Base-by-base conservation (phyloP, 352 stramenopile genomes). In the Phytophthora pluvialis region DNA sequence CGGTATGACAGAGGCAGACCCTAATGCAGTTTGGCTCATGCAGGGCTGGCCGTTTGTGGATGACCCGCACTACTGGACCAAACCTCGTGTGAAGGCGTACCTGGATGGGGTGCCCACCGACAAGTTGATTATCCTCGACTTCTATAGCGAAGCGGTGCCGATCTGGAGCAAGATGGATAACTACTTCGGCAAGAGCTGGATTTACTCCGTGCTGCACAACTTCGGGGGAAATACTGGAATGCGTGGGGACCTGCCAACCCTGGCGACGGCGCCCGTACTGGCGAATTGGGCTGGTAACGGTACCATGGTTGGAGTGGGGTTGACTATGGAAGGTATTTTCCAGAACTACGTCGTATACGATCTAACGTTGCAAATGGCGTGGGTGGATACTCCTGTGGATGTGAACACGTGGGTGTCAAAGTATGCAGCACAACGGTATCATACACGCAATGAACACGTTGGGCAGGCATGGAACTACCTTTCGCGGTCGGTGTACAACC, bases 291-390 rank as follows among this genome's bases (percentile, higher is more conserved):
- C 40, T 7, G 84, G 80, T 42, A 73, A 79, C 13, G 83, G 83
- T 9, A 90, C 84, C 6, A 89, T 94, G 82, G 67, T 90, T 38
- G 86, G 86, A 18, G 60, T 94, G 6, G 86, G 86, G 0, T 64
- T 92, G 3, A 92, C 84, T 0, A 94, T 94, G 86, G 86, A 94
- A 64, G 86, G 86, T 11, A 94, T 94, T 39, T 91, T 87, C 64
- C 82, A 94, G 58, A 94, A 94, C 67, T 94, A 94, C 48, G 69
- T 94, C 1, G 84, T 94, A 45, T 94, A 94, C 52, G 86, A 94
- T 39, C 64, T 93, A 18, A 75, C 75, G 7, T 59, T 93, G 9
- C 73, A 92, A 57, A 92, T 92, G 83, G 80, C 81, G 9, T 94
- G 81, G 83, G 59, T 83, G 36, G 38, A 78, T 26, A 44, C 36